Conservation (phyloP, 2,329 filamentous ascomycete species). For the Pezicula neosporulosa region DNA sequence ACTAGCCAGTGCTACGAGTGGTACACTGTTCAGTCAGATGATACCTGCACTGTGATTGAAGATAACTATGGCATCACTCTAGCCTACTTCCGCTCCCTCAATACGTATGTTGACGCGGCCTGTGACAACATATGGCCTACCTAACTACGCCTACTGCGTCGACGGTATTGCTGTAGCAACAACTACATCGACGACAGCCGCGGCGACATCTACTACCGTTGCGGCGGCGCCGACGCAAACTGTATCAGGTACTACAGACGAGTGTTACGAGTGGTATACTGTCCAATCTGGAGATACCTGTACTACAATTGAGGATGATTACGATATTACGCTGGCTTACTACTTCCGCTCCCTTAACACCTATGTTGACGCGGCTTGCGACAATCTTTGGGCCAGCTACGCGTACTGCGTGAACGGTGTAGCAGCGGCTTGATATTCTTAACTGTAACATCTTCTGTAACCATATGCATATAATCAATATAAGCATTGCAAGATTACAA, state of each 20-base stretch:
- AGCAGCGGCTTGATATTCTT: no score
- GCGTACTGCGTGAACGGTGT: not conserved
- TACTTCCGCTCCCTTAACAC: not conserved
- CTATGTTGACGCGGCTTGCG: not conserved
- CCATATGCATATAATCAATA: no score
- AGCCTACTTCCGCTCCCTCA: slow-evolving; percentile 25
- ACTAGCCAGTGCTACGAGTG: not conserved
- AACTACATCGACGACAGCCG: not conserved
- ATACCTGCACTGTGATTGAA: slow-evolving; percentile 23
- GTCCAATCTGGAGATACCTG: slow-evolving; percentile 18
- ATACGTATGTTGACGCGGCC: slow-evolving; percentile 24
- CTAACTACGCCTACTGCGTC: slow-evolving; percentile 32
- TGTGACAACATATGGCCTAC: slow-evolving; percentile 33
- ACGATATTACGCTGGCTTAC: slow-evolving; percentile 12
- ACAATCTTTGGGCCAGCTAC: not conserved
- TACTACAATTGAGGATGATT: slow-evolving; percentile 15
- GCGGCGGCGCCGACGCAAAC: slow-evolving; percentile 7
- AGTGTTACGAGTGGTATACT: not conserved
- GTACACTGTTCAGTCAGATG: not conserved
- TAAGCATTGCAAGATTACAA: no score
- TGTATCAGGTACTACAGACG: not conserved
- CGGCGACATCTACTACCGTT: not conserved
- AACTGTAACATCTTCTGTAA: no score
- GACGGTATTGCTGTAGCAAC: not conserved
- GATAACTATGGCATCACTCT: slow-evolving; percentile 22